Conservation (phyloP, 2,329 filamentous ascomycete genomes). For the Penicillium sp. region DNA sequence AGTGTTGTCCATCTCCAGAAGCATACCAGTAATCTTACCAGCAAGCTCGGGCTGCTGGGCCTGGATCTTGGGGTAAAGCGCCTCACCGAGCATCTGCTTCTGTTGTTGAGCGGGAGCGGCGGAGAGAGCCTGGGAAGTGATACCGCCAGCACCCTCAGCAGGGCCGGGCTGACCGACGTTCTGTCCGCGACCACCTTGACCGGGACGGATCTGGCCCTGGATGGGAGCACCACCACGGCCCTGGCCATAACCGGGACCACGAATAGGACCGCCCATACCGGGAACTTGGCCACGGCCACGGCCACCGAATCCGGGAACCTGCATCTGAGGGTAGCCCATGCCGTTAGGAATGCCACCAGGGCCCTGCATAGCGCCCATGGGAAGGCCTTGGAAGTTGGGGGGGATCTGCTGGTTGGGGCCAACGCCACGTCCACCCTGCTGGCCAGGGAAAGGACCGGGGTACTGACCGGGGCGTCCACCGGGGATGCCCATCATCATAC, state of each 20-base stretch:
- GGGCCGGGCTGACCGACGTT: slow-evolving; percentile 41
- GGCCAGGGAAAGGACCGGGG: slow-evolving; percentile 77
- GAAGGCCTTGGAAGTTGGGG: slow-evolving; percentile 79
- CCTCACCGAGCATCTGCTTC: slow-evolving; percentile 98
- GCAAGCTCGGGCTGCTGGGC: slow-evolving; percentile 92
- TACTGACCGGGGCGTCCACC: slow-evolving; percentile 86
- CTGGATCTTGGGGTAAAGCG: slow-evolving; percentile 98
- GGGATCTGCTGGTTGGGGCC: slow-evolving; percentile 83
- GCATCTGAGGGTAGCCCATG: slow-evolving; percentile 80
- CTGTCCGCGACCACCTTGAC: slow-evolving; percentile 49
- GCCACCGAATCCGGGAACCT: slow-evolving; percentile 73
- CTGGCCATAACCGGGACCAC: slow-evolving; percentile 51
- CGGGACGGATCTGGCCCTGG: slow-evolving; percentile 46
- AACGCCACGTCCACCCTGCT: slow-evolving; percentile 85
- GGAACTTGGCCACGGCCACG: slow-evolving; percentile 72
- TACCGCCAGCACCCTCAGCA: slow-evolving; percentile 47
- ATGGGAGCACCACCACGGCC: slow-evolving; percentile 52
- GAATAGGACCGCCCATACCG: slow-evolving; percentile 62
- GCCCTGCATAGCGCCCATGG: slow-evolving; percentile 60
- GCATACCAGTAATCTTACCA: slow-evolving; percentile 99
- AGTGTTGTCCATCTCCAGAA: slow-evolving; percentile 97
- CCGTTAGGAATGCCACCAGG: slow-evolving; percentile 77
- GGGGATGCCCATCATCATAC: slow-evolving; percentile 68
- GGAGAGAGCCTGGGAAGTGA: slow-evolving; percentile 58
- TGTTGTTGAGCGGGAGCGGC: slow-evolving; percentile 72